Evolutionary conservation across 2,329 filamentous ascomycete genomes (phyloP).

Genomic region (Alternaria triticina): DNA sequence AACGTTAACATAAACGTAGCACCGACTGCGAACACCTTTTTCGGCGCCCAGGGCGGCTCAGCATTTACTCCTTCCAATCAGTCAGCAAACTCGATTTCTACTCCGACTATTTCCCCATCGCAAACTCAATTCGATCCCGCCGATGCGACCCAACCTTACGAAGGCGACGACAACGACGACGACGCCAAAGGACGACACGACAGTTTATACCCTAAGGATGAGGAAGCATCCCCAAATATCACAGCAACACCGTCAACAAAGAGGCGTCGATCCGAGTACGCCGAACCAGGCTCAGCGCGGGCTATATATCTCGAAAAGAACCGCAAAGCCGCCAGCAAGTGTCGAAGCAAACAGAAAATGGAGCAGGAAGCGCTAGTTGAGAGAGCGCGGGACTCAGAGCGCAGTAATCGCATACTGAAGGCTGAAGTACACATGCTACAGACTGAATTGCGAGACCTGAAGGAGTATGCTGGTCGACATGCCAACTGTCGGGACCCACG

Average conservation of each 20-base stretch:
- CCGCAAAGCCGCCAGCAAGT: constrained; percentile 73
- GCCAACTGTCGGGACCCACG: constrained; percentile 32
- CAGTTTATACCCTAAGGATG: not conserved
- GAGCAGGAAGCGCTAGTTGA: constrained; percentile 59
- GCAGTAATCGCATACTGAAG: constrained; percentile 37
- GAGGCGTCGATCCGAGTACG: constrained; percentile 16
- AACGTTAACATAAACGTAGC: not conserved
- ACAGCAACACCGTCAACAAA: not conserved
- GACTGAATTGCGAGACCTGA: constrained; percentile 27
- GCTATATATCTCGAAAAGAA: constrained; percentile 67
- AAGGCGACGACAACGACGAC: not conserved
- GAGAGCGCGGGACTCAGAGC: constrained; percentile 42
- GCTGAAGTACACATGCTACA: constrained; percentile 35
- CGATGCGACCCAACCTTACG: not conserved
- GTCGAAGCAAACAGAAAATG: constrained; percentile 69
- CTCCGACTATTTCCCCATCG: not conserved
- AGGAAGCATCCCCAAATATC: constrained; percentile 4
- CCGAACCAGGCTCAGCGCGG: constrained; percentile 34
- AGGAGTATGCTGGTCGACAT: constrained; percentile 34
- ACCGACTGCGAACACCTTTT: not conserved
- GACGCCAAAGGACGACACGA: not conserved
- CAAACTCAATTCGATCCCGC: constrained; percentile 1
- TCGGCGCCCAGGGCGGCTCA: not conserved
- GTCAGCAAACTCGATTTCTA: not conserved
- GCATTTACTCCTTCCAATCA: not conserved